Conservation (phyloP, 768 basidiomycete species). For the Tylopilus rubrobrunneus region DNA sequence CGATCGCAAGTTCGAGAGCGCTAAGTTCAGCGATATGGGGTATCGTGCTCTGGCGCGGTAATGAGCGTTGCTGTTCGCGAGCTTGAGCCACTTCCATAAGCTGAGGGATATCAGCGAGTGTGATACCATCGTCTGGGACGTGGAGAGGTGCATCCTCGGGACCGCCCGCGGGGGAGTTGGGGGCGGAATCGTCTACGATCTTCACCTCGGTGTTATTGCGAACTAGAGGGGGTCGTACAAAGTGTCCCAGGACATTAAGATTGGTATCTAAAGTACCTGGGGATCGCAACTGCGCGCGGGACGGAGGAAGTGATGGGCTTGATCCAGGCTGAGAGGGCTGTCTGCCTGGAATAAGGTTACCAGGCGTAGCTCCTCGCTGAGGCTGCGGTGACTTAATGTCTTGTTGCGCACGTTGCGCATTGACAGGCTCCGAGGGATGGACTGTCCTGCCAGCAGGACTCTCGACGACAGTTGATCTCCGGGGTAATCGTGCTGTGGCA, state of each 20-base stretch:
- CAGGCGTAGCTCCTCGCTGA: slow-evolving; percentile 36
- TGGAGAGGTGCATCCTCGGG: slow-evolving; percentile 37
- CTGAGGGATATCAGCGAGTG: slow-evolving; percentile 91
- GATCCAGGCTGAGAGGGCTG: slow-evolving; percentile 33
- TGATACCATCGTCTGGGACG: slow-evolving; percentile 75
- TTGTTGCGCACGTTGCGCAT: slow-evolving; percentile 45
- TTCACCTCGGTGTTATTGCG: slow-evolving; percentile 83
- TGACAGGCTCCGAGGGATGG: slow-evolving; percentile 60
- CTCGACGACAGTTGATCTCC: slow-evolving; percentile 93
- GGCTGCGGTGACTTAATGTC: slow-evolving; percentile 37
- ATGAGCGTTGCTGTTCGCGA: slow-evolving; percentile 79
- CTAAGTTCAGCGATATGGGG: slow-evolving; percentile 84
- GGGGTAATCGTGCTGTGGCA: slow-evolving; percentile 86
- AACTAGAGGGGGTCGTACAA: slow-evolving; percentile 61
- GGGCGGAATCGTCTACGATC: slow-evolving; percentile 80
- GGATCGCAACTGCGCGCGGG: slow-evolving; percentile 39
- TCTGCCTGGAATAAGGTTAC: slow-evolving; percentile 33
- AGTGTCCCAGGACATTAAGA: slow-evolving; percentile 38
- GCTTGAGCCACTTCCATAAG: slow-evolving; percentile 91
- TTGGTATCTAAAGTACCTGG: slow-evolving; percentile 35
- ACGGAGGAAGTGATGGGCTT: slow-evolving; percentile 31
- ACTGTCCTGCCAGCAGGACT: slow-evolving; percentile 87
- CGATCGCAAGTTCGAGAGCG: slow-evolving; percentile 80
- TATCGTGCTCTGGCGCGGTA: slow-evolving; percentile 72
- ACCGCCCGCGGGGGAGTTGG: slow-evolving; percentile 63